Conservation (phyloP, 148 eudicot genomes). For the Nepenthes gracilis region DNA sequence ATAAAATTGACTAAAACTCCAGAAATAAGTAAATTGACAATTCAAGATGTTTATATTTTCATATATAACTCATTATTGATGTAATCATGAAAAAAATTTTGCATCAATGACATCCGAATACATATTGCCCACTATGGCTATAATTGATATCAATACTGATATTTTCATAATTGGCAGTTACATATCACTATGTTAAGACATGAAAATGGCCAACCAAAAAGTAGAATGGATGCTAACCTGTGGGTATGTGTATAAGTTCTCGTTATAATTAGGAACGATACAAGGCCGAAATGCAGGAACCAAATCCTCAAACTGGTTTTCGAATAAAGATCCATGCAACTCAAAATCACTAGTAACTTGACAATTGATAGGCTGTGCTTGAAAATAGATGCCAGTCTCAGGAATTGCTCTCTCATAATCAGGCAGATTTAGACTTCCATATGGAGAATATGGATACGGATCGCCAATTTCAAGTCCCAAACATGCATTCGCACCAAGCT, state of each 20-base stretch:
- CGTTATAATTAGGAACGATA: slow-evolving; percentile 41
- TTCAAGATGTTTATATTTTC: no score
- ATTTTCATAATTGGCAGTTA: neutral
- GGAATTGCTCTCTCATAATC: slow-evolving; percentile 37
- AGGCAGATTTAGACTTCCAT: slow-evolving; percentile 31
- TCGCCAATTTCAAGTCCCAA: slow-evolving; percentile 62
- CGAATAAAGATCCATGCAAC: slow-evolving; percentile 43
- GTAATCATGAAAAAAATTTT: no score
- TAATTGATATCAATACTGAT: no score
- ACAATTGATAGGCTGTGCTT: slow-evolving; percentile 43
- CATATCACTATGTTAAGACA: neutral
- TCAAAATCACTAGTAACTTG: slow-evolving; percentile 46
- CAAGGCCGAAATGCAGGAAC: slow-evolving; percentile 46
- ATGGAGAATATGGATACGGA: slow-evolving; percentile 48
- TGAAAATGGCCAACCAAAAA: neutral
- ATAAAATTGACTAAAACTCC: no score
- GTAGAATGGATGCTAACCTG: slow-evolving; percentile 35
- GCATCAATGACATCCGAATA: no score
- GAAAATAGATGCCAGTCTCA: slow-evolving; percentile 34
- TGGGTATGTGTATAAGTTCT: slow-evolving; percentile 39
- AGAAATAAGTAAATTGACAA: no score
- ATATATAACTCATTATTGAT: no score
- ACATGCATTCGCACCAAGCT: slow-evolving; percentile 27
- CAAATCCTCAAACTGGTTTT: slow-evolving; percentile 42
- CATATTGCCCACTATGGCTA: no score